phyloP scores from a whole-genome alignment of 305 asterid genomes.

The Withania somnifera region DNA sequence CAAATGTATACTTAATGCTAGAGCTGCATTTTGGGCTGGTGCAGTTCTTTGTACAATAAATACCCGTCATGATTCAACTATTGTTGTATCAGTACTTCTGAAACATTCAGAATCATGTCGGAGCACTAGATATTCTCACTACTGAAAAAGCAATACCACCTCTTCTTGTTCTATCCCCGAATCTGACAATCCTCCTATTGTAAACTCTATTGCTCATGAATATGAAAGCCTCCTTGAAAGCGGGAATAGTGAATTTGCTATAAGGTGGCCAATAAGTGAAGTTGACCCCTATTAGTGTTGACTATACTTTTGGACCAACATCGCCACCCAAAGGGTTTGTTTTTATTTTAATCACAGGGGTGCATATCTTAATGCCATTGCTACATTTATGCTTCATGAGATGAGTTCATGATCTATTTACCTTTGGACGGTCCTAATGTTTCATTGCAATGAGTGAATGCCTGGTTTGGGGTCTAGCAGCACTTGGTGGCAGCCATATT shows the following conservation, averaged over 20 bases:
- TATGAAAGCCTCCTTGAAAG: conserved; percentile 6
- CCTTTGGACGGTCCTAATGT: conserved; percentile 31
- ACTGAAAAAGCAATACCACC: neutral
- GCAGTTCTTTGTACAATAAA: conserved; percentile 13
- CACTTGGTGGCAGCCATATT: conserved; percentile 24
- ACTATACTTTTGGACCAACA: conserved; percentile 33
- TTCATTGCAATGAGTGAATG: conserved; percentile 38
- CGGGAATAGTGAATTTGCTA: neutral
- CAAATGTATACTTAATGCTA: conserved; percentile 12
- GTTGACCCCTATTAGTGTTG: conserved; percentile 32
- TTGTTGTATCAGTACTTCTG: conserved; percentile 5
- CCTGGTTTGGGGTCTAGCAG: conserved; percentile 30
- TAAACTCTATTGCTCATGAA: neutral
- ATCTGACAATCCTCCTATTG: neutral
- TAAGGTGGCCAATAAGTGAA: conserved; percentile 7
- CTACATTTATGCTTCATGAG: conserved; percentile 21
- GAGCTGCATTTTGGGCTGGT: conserved; percentile 23
- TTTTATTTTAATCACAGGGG: conserved; percentile 25
- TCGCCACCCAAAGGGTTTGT: conserved; percentile 27
- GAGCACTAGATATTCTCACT: neutral
- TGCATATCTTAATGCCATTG: conserved; percentile 23
- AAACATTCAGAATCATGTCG: conserved; percentile 11
- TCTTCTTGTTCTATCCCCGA: conserved; percentile 41
- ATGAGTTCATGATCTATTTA: conserved; percentile 28
- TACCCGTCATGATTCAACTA: conserved; percentile 5